Conservation (phyloP, 1,284 basidiomycete genomes). For the Inonotus hispidus region DNA sequence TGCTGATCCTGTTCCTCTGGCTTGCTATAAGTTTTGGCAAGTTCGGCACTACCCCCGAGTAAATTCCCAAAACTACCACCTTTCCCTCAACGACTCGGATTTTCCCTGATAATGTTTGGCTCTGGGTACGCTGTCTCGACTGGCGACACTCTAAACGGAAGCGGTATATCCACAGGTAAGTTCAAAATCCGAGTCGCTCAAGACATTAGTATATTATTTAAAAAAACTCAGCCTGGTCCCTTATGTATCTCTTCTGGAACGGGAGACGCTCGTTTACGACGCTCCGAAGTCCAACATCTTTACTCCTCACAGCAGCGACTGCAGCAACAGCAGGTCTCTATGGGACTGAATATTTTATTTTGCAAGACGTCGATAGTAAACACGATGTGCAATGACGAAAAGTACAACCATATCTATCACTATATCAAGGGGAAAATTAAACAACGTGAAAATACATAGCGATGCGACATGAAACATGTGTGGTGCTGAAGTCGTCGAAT, state of each 20-base stretch:
- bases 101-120: constrained; percentile 40
- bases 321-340: constrained; percentile 34
- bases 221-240: constrained; percentile 36
- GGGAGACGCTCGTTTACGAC: constrained; percentile 30
- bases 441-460: not conserved
- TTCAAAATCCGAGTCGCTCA: not conserved
- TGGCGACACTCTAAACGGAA: constrained; percentile 40
- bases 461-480: not conserved
- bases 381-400: not conserved
- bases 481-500: not conserved
- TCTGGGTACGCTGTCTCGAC: constrained; percentile 37
- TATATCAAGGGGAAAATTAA: not conserved
- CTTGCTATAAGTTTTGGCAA: constrained; percentile 8
- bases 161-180: constrained; percentile 40
- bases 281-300: constrained; percentile 31
- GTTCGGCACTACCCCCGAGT: not conserved
- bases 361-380: constrained; percentile 1
- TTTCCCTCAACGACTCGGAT: constrained; percentile 38
- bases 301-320: constrained; percentile 33
- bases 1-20: not conserved
- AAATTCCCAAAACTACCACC: constrained; percentile 29
- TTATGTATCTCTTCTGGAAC: constrained; percentile 41
- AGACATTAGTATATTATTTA: not conserved
- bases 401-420: not conserved
- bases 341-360: constrained; percentile 37